phyloP scores from a whole-genome alignment of 2,329 filamentous ascomycete species.

The Thermothelomyces thermophilus region DNA sequence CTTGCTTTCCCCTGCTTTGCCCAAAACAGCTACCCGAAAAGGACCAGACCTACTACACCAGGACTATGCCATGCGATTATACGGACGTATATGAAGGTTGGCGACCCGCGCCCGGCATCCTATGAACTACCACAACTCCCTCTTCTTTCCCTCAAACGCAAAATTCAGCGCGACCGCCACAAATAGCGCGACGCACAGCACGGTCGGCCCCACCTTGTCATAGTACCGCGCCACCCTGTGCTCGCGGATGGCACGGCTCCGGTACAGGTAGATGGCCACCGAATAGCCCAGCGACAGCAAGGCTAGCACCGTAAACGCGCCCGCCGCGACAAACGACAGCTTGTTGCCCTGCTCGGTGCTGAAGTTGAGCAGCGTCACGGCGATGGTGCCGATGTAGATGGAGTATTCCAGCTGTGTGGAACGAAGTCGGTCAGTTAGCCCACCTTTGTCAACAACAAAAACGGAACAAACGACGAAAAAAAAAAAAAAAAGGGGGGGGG shows the following conservation, averaged over 20 bases:
- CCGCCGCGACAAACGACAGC: slow-evolving; percentile 61
- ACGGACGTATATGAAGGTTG: not conserved
- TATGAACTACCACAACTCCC: slow-evolving; percentile 42
- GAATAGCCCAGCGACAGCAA: slow-evolving; percentile 74
- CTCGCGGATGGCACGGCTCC: slow-evolving; percentile 76
- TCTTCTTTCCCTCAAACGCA: slow-evolving; percentile 63
- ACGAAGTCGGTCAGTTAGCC: not conserved
- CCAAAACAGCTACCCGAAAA: not conserved
- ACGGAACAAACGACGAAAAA: not conserved
- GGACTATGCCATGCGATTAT: not conserved
- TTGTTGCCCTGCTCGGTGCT: slow-evolving; percentile 46
- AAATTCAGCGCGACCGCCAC: slow-evolving; percentile 73
- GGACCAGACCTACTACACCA: not conserved
- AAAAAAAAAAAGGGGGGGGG: slow-evolving; percentile 22
- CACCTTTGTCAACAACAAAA: not conserved
- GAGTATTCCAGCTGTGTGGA: slow-evolving; percentile 86
- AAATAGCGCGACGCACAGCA: slow-evolving; percentile 68
- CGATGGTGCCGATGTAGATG: slow-evolving; percentile 86
- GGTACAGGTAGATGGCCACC: slow-evolving; percentile 78
- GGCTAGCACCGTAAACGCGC: slow-evolving; percentile 76
- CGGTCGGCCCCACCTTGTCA: slow-evolving; percentile 76
- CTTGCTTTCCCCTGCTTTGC: not conserved
- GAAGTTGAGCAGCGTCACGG: slow-evolving; percentile 78
- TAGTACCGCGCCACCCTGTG: slow-evolving; percentile 85
- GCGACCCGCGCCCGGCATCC: not conserved